Percentiles rank a stretch among this genome's conserved stretches.
phyloP scores from a whole-genome alignment of 352 stramenopile species.

The Pythium aquatile region DNA sequence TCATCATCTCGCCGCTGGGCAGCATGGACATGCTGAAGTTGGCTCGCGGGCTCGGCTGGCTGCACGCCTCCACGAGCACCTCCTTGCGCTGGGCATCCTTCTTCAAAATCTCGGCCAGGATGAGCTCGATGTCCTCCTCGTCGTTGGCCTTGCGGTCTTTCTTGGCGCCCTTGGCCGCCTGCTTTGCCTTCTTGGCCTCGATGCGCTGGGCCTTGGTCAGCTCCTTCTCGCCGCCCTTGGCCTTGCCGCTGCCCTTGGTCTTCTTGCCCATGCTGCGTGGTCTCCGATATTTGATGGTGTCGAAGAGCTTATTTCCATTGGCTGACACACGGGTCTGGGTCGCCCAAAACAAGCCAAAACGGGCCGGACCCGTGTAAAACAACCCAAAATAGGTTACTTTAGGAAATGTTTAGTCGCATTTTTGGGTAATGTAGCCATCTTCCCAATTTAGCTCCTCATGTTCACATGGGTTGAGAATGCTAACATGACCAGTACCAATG shows the following conservation, averaged over 20 bases:
- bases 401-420: background rate
- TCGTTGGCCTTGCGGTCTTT: conserved; percentile 77
- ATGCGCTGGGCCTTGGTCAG: conserved; percentile 69
- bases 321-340: conserved; percentile 17
- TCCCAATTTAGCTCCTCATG: conserved; percentile 8
- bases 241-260: conserved; percentile 35
- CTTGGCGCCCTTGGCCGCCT: conserved; percentile 68
- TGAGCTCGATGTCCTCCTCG: conserved; percentile 80
- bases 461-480: conserved; percentile 2
- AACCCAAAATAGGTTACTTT: conserved; percentile 3
- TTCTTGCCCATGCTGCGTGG: conserved; percentile 61
- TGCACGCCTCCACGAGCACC: conserved; percentile 47
- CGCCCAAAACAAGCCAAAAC: background rate
- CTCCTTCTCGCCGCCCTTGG: conserved; percentile 59
- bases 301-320: conserved; percentile 9
- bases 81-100: conserved; percentile 72
- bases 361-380: background rate
- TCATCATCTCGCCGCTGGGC: conserved; percentile 75
- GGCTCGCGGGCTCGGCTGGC: conserved; percentile 63
- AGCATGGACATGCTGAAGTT: conserved; percentile 83
- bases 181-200: conserved; percentile 84
- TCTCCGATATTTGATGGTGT: background rate
- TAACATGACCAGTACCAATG: background rate
- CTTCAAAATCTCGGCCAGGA: conserved; percentile 78
- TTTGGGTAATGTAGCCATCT: conserved; percentile 22